Evolutionary conservation across 768 basidiomycete species (phyloP), one percentile per base, ranked within the genome.

Genomic region (Neoboletus magnificus): DNA sequence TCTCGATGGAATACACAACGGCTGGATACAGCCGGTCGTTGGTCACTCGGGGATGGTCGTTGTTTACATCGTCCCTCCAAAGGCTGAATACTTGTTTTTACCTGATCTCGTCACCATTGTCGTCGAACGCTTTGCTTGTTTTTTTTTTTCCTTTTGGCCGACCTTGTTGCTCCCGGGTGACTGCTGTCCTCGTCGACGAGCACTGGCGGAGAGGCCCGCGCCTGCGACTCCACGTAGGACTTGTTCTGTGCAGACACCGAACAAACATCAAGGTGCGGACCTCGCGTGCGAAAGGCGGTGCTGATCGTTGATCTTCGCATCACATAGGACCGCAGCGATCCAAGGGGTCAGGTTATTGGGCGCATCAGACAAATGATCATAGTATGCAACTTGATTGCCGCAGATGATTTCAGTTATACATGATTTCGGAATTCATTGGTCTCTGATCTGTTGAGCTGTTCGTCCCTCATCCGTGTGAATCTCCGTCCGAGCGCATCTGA

Each of bases 371-470:
- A 20, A 16, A 40, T 46, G 42, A 5, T 22, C n/a, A 9, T 23
- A n/a, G 23, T 18, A 11, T 52, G 22, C 20, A 18, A 35, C 22
- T n/a, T 33, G n/a, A 16, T 33, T 42, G 4, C 18, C 13, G 18
- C 13, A 27, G 16, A n/a, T 3, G 22, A n/a, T 2, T n/a, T 25
- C 15, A 11, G 22, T n/a, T 51, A 10, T 54, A 55, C 59, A 58
- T 12, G 44, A 33, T 30, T 36, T 12, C 35, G 1, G 22, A 30
- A 40, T 36, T 54, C 13, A 61, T 36, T 44, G 42, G 11, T 20
- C 41, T 45, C 39, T 55, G 35, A 69, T 52, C 15, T 62, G 63
- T 50, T 57, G 63, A n/a, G 65, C 67, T 68, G 50, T 55, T 63
- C n/a, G 27, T 18, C 44, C 16, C 25, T 35, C 30, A 13, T 13